These are phyloP conservation scores for Graphium sp. DNA, from an alignment of 2,329 filamentous ascomycete genomes.

Conservation along the genomic window DNA sequence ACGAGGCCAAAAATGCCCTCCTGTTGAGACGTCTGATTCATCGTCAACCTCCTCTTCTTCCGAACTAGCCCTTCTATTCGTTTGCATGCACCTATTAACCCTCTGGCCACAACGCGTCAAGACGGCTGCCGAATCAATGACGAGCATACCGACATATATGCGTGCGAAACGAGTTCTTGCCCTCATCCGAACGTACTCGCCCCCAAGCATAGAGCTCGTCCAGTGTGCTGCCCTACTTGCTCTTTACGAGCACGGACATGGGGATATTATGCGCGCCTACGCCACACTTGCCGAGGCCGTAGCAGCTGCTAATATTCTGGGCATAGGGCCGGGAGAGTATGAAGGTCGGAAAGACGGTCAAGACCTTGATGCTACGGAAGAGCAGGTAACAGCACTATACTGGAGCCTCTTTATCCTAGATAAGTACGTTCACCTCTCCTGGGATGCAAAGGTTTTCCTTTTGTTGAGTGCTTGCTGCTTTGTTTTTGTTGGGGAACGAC, in stretches of 20 bases:
- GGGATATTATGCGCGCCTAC: slow-evolving; percentile 21
- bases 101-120: slow-evolving; percentile 15
- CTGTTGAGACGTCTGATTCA: not conserved
- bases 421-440: slow-evolving; percentile 16
- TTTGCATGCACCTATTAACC: slow-evolving; percentile 24
- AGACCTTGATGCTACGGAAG: slow-evolving; percentile 13
- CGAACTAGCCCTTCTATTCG: slow-evolving; percentile 19
- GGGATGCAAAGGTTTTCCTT: too few relatives aligned
- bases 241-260: slow-evolving; percentile 26
- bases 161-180: slow-evolving; percentile 1
- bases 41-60: slow-evolving; percentile 8
- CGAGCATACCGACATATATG: not conserved
- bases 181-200: not conserved
- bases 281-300: slow-evolving; percentile 22
- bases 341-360: slow-evolving; percentile 10
- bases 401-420: slow-evolving; percentile 26
- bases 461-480: too few relatives aligned
- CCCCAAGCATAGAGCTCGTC: slow-evolving; percentile 19
- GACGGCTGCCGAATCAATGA: slow-evolving; percentile 10
- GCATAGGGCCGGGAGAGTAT: slow-evolving; percentile 17
- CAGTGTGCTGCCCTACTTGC: slow-evolving; percentile 22
- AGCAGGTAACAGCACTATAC: slow-evolving; percentile 22
- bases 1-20: too few relatives aligned
- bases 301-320: slow-evolving; percentile 17
- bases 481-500: too few relatives aligned